Evolutionary conservation across 371 early-diverging fungal species (phyloP), one percentile per base, ranked within the genome.

Genomic region (Mucor sp.): DNA sequence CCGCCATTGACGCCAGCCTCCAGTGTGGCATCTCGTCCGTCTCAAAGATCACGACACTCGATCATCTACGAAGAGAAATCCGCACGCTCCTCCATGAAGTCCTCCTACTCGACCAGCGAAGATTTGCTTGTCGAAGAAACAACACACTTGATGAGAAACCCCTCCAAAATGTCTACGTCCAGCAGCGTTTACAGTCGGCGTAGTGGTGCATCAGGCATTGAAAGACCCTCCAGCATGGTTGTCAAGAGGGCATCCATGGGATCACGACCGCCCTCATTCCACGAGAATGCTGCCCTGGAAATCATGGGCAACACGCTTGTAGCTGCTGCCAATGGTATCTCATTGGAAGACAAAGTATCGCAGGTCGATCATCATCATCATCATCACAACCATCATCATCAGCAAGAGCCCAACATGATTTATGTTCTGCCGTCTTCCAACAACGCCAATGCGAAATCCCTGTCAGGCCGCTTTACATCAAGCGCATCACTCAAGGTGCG

Each of bases 151-250:
- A 55, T 27, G 44, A 43, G 39, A 35, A 62, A 44, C 25, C 35
- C 62, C 25, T 55, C 55, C 28, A 62, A 57, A 48, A 39, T 41
- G 23, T 58, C 58, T 21, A 58, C 25, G 2, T 43, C 65, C 14
- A 44, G 62, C 21, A 62, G 68, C 8, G 14, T 65, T 12, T 58
- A 66, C 15, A 66, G 53, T 27, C 33, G 66, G 33, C 28, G 53
- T 9, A 62, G 53, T 15, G 25, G 19, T 23, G 33, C 33, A 25
- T 58, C 59, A 28, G 62, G 58, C 0, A 28, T 63, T 19, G 74
- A 67, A 59, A 19, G 70, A 21, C 74, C 74, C n/a, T 74, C 74
- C 1, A 74, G 70, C 25, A 74, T 70, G 44, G 74, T 67, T 6
- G 62, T 67, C 4, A 70, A 70, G 47, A 59, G 74, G 21, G 64